Conservation (phyloP, 1,139 yeast species). For the Debaryomycetaceae sp. region DNA sequence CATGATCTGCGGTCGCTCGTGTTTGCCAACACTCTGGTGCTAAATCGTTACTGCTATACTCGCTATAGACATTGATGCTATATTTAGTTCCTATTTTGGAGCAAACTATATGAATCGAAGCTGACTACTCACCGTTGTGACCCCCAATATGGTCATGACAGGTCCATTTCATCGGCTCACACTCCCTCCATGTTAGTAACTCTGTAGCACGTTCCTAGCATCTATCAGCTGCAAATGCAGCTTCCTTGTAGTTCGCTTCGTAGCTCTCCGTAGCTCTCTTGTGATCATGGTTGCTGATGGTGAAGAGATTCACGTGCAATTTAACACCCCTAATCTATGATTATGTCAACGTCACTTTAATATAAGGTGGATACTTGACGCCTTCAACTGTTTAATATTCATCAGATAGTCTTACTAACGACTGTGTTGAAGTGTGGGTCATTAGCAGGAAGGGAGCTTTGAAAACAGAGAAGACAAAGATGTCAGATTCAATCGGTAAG, state of each 20-base stretch:
- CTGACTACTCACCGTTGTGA: conserved; percentile 72
- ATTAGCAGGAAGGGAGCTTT: not conserved
- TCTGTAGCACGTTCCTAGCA: not conserved
- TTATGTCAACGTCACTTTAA: not conserved
- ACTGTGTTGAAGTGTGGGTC: not conserved
- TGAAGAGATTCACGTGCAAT: not conserved
- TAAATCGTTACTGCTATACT: conserved; percentile 33
- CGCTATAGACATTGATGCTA: conserved; percentile 23
- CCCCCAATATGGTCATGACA: conserved; percentile 36
- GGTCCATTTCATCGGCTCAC: conserved; percentile 67
- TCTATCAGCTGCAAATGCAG: not conserved
- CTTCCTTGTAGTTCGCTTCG: not conserved
- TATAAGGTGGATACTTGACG: not conserved
- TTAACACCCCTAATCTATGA: not conserved
- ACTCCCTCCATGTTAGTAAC: conserved; percentile 7
- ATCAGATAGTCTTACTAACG: not conserved
- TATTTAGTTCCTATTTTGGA: conserved; percentile 91
- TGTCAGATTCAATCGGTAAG: conserved; percentile 49
- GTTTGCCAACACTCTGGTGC: conserved; percentile 98
- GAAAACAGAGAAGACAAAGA: conserved; percentile 6
- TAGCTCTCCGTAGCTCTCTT: not conserved
- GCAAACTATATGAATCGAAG: conserved; percentile 79
- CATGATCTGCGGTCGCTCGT: conserved; percentile 8
- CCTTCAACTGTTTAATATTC: not conserved
- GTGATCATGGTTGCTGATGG: not conserved